A percentile compares a stretch with the other conserved stretches of the same genome.
Evolutionary conservation across 2,329 filamentous ascomycete genomes (phyloP).

Genomic region (Trichoderma sp.): DNA sequence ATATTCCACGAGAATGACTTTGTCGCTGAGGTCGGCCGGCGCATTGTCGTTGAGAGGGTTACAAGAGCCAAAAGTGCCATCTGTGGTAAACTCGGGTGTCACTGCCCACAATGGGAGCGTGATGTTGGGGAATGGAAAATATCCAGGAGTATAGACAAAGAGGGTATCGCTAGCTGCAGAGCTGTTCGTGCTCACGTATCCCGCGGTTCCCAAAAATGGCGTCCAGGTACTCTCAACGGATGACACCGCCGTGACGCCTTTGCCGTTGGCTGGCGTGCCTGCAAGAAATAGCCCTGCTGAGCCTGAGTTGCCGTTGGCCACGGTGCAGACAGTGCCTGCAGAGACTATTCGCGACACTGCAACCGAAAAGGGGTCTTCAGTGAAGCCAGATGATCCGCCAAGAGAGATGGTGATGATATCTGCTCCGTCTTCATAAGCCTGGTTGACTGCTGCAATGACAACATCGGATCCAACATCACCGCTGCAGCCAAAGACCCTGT

Average conservation of each 20-base stretch:
- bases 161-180: neutral
- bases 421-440: slow-evolving; percentile 39
- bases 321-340: slow-evolving; percentile 38
- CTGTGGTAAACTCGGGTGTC: slow-evolving; percentile 44
- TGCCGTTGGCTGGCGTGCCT: slow-evolving; percentile 39
- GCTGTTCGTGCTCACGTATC: neutral
- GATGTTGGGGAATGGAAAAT: neutral
- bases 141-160: neutral
- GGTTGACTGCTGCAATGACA: slow-evolving; percentile 37
- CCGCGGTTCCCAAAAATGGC: slow-evolving; percentile 27
- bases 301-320: slow-evolving; percentile 45
- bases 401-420: slow-evolving; percentile 38
- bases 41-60: slow-evolving; percentile 48
- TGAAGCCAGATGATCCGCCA: slow-evolving; percentile 31
- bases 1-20: slow-evolving; percentile 58
- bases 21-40: slow-evolving; percentile 50
- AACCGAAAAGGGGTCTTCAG: slow-evolving; percentile 31
- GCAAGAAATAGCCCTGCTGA: slow-evolving; percentile 39
- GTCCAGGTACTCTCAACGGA: slow-evolving; percentile 39
- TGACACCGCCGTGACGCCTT: slow-evolving; percentile 42
- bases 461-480: slow-evolving; percentile 35
- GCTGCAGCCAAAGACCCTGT: slow-evolving; percentile 36
- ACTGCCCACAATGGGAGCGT: slow-evolving; percentile 47
- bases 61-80: slow-evolving; percentile 49
- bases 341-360: slow-evolving; percentile 41